These are phyloP conservation scores for Pinus albicaulis DNA, from an alignment of 75 land plant genomes.

Conservation along the genomic window DNA sequence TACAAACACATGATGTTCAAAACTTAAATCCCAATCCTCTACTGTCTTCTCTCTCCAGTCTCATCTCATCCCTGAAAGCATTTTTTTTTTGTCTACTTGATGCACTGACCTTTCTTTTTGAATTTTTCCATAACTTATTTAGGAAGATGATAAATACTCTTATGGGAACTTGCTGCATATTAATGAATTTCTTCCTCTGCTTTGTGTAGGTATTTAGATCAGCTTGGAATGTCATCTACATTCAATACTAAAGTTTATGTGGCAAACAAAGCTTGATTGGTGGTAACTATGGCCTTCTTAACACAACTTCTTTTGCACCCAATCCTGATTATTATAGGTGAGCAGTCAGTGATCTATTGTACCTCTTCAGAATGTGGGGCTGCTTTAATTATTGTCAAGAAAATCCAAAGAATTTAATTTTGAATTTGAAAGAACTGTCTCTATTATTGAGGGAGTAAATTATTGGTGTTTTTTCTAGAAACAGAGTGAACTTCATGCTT, in stretches of 20 bases:
- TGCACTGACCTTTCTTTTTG: neutral
- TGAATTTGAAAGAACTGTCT: too few species aligned
- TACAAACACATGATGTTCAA: neutral
- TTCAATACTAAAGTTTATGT: conserved; percentile 61
- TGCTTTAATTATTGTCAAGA: too few species aligned
- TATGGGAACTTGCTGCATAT: neutral
- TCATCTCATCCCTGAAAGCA: neutral
- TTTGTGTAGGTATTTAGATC: conserved; percentile 79
- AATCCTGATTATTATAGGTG: too few species aligned
- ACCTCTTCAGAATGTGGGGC: too few species aligned
- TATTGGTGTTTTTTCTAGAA: too few species aligned
- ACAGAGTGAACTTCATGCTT: neutral
- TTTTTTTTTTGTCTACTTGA: neutral
- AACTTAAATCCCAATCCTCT: neutral
- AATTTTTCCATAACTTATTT: neutral
- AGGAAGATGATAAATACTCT: neutral
- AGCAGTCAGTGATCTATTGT: too few species aligned
- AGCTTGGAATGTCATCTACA: conserved; percentile 72
- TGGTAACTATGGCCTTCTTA: conserved; percentile 78
- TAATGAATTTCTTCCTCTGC: neutral
- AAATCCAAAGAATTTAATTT: too few species aligned
- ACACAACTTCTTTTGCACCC: conserved; percentile 37
- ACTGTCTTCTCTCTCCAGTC: neutral
- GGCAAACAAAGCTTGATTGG: conserved; percentile 10
- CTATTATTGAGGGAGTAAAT: too few species aligned